Conservation (phyloP, 768 basidiomycete species). For the Leccinum imitatum region DNA sequence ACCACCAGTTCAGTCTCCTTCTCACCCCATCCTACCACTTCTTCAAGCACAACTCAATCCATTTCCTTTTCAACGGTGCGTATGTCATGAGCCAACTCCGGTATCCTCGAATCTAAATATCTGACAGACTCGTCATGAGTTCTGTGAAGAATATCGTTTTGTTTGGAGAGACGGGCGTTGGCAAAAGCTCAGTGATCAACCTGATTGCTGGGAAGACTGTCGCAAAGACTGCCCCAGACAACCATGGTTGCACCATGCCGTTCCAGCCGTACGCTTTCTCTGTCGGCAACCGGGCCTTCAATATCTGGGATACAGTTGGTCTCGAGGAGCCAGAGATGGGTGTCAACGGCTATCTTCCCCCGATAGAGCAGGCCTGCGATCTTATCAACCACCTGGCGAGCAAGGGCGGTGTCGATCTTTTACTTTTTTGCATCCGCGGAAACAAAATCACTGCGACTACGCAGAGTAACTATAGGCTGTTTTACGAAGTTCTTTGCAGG, state of each 20-base stretch:
- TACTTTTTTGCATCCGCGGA: constrained; percentile 43
- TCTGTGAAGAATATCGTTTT: neutral
- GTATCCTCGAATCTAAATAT: neutral
- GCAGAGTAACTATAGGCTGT: constrained; percentile 41
- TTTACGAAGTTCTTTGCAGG: constrained; percentile 42
- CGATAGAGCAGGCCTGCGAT: constrained; percentile 30
- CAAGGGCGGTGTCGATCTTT: constrained; percentile 38
- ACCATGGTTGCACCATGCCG: neutral
- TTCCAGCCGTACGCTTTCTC: neutral
- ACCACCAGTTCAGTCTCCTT: too few relatives aligned
- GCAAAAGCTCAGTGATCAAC: neutral
- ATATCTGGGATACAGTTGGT: constrained; percentile 26
- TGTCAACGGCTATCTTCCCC: constrained; percentile 24
- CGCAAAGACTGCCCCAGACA: neutral
- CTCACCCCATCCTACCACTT: too few relatives aligned
- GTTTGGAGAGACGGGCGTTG: neutral
- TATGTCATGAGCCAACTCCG: neutral
- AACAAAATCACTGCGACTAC: constrained; percentile 38
- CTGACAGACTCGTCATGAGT: neutral
- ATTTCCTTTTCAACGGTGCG: neutral
- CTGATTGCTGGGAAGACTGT: neutral
- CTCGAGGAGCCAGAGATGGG: constrained; percentile 33
- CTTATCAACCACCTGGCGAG: constrained; percentile 35
- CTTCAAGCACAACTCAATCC: neutral
- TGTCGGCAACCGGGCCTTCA: neutral